phyloP scores from a whole-genome alignment of 352 stramenopile genomes.

The Globisporangium viniferum region DNA sequence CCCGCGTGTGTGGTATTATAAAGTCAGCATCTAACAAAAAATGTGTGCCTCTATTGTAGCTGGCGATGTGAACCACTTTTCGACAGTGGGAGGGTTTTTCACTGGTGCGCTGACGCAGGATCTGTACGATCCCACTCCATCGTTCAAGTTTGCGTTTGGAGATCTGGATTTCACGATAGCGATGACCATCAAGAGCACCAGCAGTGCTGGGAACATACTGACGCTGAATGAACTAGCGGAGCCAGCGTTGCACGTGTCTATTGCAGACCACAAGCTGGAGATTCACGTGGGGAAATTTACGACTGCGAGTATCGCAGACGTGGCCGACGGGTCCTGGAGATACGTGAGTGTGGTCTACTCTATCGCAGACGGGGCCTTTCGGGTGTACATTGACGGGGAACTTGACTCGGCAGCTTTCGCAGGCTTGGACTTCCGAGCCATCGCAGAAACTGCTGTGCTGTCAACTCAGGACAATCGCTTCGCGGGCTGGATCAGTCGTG shows the following conservation, averaged over 20 bases:
- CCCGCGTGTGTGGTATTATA: neutral
- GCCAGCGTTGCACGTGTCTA: neutral
- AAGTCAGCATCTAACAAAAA: neutral
- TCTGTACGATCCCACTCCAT: neutral
- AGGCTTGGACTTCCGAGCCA: neutral
- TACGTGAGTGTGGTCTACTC: constrained; percentile 9
- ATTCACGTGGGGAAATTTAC: neutral
- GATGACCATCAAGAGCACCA: constrained; percentile 19
- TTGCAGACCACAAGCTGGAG: constrained; percentile 3
- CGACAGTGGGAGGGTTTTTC: constrained; percentile 2
- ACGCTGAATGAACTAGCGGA: neutral
- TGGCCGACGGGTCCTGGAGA: constrained; percentile 5
- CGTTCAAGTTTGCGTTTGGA: constrained; percentile 36
- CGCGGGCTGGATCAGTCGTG: constrained; percentile 40
- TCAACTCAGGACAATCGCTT: constrained; percentile 23
- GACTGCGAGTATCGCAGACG: neutral
- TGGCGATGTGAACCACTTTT: constrained; percentile 4
- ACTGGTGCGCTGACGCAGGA: constrained; percentile 1
- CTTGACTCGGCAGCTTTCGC: neutral
- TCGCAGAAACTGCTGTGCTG: constrained; percentile 19
- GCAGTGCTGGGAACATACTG: constrained; percentile 5
- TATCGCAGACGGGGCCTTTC: neutral
- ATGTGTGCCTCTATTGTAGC: neutral
- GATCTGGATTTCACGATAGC: constrained; percentile 43
- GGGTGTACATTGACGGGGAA: constrained; percentile 1